phyloP scores from a whole-genome alignment of 441 rosid species.

The Eutrema salsugineum region DNA sequence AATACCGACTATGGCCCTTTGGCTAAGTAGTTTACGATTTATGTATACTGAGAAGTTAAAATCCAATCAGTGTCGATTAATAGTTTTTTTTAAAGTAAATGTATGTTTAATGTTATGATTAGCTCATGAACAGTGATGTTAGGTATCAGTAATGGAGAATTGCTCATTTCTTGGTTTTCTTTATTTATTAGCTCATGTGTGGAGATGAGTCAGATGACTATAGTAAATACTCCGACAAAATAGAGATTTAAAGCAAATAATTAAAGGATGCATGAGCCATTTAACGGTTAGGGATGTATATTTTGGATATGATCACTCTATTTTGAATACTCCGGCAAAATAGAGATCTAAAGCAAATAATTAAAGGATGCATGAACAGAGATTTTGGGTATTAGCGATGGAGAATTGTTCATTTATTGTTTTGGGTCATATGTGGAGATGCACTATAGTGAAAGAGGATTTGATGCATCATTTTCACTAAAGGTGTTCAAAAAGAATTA shows the following conservation, averaged over 20 bases:
- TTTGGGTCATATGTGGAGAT: constrained; percentile 25
- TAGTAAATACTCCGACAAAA: not conserved
- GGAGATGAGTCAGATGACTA: too few species aligned
- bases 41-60: not conserved
- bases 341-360: not conserved
- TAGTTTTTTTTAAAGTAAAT: not conserved
- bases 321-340: not conserved
- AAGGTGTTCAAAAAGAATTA: constrained; percentile 36
- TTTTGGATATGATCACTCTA: not conserved
- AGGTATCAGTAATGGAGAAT: too few species aligned
- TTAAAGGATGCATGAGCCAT: too few species aligned
- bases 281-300: not conserved
- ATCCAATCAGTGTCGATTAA: not conserved
- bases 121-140: too few species aligned
- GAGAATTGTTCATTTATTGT: too few species aligned
- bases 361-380: not conserved
- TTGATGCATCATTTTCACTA: constrained; percentile 40
- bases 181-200: not conserved
- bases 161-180: not conserved
- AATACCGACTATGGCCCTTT: not conserved
- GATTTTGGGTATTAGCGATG: constrained; percentile 16
- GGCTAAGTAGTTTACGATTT: not conserved
- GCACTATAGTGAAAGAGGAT: constrained; percentile 24
- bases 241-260: not conserved
- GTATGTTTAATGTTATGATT: not conserved